Conservation (phyloP, 2,329 filamentous ascomycete genomes). For the Teratosphaeria viscida region DNA sequence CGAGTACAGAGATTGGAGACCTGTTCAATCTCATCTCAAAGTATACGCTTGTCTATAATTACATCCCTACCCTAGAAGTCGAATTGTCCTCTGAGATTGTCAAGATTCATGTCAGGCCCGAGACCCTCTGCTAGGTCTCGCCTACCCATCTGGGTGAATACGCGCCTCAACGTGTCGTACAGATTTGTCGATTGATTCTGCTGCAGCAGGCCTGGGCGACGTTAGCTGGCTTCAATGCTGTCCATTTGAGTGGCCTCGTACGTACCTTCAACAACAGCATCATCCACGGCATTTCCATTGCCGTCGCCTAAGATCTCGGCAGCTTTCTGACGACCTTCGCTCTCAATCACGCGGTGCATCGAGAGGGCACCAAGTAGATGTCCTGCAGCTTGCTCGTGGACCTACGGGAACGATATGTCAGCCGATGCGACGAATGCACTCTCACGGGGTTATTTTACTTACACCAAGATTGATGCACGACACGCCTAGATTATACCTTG, state of each 20-base stretch:
- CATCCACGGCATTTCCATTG: slow-evolving; percentile 41
- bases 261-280: slow-evolving; percentile 59
- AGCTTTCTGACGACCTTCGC: slow-evolving; percentile 71
- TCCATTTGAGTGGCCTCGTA: not conserved
- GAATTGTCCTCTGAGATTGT: slow-evolving; percentile 79
- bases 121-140: slow-evolving; percentile 82
- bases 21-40: not conserved
- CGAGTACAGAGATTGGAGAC: not conserved
- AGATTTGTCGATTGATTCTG: slow-evolving; percentile 96
- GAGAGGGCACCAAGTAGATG: slow-evolving; percentile 84
- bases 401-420: slow-evolving; percentile 42
- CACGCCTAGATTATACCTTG: slow-evolving; percentile 91
- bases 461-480: slow-evolving; percentile 96
- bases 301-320: slow-evolving; percentile 64
- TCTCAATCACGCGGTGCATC: slow-evolving; percentile 92
- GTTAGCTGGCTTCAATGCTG: not conserved
- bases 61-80: slow-evolving; percentile 51
- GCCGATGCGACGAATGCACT: not conserved
- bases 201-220: slow-evolving; percentile 55
- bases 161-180: slow-evolving; percentile 84
- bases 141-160: slow-evolving; percentile 94
- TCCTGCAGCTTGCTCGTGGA: slow-evolving; percentile 71
- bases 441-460: slow-evolving; percentile 84
- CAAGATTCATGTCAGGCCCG: slow-evolving; percentile 80
- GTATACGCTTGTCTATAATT: not conserved